These are phyloP conservation scores for Metarhizium brunneum DNA, from an alignment of 2,329 filamentous ascomycete species.

Conservation along the genomic window DNA sequence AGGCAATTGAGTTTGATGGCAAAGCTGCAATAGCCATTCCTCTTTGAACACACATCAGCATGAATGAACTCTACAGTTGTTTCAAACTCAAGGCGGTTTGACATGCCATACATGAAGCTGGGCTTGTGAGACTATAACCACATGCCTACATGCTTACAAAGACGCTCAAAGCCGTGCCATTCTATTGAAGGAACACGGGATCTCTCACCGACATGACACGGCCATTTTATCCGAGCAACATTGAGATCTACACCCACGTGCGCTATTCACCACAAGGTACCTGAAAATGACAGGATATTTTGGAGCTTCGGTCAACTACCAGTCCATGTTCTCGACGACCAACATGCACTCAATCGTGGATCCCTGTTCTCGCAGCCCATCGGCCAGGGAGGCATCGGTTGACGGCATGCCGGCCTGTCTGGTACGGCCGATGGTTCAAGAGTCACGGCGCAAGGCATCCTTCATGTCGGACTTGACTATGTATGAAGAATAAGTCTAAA, in stretches of 20 bases:
- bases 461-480: not conserved
- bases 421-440: not conserved
- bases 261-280: not conserved
- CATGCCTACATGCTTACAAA: not conserved
- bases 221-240: not conserved
- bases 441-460: not conserved
- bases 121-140: not conserved
- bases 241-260: not conserved
- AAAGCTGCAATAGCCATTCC: too few relatives aligned
- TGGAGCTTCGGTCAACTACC: not conserved
- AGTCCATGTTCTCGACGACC: not conserved
- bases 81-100: not conserved
- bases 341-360: not conserved
- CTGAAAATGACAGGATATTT: not conserved
- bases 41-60: too few relatives aligned
- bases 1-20: too few relatives aligned
- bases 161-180: not conserved
- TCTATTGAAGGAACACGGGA: not conserved
- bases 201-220: conserved; percentile 7
- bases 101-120: not conserved
- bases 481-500: not conserved
- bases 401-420: not conserved
- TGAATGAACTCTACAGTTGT: not conserved
- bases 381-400: not conserved
- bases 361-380: not conserved